These are phyloP conservation scores for Diaporthe citriasiana DNA, from an alignment of 2,329 filamentous ascomycete species.

Conservation along the genomic window DNA sequence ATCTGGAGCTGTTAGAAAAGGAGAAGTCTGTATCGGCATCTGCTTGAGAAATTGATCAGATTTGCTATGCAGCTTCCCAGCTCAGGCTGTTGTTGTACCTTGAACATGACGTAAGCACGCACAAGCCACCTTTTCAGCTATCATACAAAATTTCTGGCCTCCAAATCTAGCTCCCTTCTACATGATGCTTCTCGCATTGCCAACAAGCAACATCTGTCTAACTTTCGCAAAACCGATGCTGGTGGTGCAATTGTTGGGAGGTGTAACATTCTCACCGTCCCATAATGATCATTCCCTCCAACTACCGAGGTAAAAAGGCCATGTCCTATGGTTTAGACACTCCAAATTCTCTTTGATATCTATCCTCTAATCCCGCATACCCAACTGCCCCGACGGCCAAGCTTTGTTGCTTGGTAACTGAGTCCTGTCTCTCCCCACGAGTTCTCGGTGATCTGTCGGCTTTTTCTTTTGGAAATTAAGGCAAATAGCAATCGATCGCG, in stretches of 20 bases:
- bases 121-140: slow-evolving; percentile 4
- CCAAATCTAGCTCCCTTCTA: neutral
- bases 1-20: slow-evolving; percentile 40
- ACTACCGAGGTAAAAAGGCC: neutral
- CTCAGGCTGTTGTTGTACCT: neutral
- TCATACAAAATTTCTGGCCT: slow-evolving; percentile 26
- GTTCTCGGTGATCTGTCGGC: slow-evolving; percentile 85
- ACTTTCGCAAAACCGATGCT: neutral
- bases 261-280: neutral
- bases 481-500: slow-evolving; percentile 88
- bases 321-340: neutral
- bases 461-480: slow-evolving; percentile 54
- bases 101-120: slow-evolving; percentile 31
- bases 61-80: neutral
- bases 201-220: neutral
- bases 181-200: neutral
- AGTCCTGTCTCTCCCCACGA: slow-evolving; percentile 72
- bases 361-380: slow-evolving; percentile 7
- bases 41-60: neutral
- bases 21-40: neutral
- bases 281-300: neutral
- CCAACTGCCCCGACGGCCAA: slow-evolving; percentile 68
- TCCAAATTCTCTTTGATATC: neutral
- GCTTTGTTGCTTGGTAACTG: slow-evolving; percentile 71
- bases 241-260: neutral